Evolutionary conservation across 164 flowering plant genomes (phyloP).

Genomic region (Aristolochia contorta): DNA sequence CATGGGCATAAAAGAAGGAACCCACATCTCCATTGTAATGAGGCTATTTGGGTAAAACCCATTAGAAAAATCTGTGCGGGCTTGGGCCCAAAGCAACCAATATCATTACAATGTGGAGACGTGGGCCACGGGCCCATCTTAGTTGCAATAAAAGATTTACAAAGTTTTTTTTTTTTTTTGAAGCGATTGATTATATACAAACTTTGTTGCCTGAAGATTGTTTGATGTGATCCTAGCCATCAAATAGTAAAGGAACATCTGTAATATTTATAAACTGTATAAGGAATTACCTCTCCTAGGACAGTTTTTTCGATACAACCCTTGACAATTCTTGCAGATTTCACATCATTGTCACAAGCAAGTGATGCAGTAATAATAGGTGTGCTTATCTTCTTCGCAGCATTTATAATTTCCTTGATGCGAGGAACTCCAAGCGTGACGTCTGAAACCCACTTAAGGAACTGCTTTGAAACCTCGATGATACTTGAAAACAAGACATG

Average conservation of each 20-base stretch:
- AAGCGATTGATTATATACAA: too few species aligned
- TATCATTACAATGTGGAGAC: too few species aligned
- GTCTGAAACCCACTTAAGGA: conserved; percentile 48
- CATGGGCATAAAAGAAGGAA: too few species aligned
- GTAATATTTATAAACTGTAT: neutral
- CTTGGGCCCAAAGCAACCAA: too few species aligned
- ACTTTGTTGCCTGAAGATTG: too few species aligned
- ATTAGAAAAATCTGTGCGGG: too few species aligned
- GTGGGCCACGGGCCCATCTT: too few species aligned
- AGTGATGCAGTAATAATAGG: conserved; percentile 81
- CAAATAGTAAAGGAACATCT: neutral
- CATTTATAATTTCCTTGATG: conserved; percentile 87
- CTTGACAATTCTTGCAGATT: conserved; percentile 50
- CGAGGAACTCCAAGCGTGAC: conserved; percentile 98
- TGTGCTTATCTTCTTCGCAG: conserved; percentile 78
- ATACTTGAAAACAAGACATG: neutral
- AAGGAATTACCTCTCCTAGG: conserved; percentile 59
- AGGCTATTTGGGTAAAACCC: too few species aligned
- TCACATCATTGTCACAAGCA: conserved; percentile 27
- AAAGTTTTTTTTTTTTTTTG: too few species aligned
- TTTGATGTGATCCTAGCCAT: neutral
- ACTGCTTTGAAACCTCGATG: conserved; percentile 5
- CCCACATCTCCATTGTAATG: too few species aligned
- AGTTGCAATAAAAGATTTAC: too few species aligned
- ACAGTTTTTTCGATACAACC: conserved; percentile 66